Evolutionary conservation across 305 asterid species (phyloP), one percentile per base, ranked within the genome.

Genomic region (Plantago rigida): DNA sequence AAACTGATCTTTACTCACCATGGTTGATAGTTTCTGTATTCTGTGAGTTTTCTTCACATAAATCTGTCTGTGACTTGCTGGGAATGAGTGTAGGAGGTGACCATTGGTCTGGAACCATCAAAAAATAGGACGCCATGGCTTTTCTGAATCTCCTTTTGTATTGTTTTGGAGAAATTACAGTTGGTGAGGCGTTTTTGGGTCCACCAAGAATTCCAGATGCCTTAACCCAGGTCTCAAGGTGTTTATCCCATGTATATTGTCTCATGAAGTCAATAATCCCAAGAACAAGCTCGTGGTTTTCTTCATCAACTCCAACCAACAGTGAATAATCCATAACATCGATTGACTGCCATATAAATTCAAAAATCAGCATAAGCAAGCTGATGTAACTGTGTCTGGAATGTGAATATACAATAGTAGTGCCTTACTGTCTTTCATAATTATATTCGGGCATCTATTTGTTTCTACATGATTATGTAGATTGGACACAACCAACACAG

Each of bases 251-350:
- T 9, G 94, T 85, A 57, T 86, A 83, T 44, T 86, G 91, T 68
- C 91, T 86, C 91, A 86, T 83, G 65, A 86, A 81, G 73, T 86
- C 91, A 5, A 86, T 86, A 54, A 83, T 86, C 46, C 94, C 94
- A 51, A 86, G 84, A 56, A 83, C 94, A 17, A 86, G 88, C 66
- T 86, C 91, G 26, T 86, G 82, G 65, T 78, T 83, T 70, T 83
- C 88, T 64, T 86, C 91, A 63, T 86, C 94, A 24, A 86, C 77
- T 55, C 91, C 94, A 24, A 83, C 94, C 60, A 86, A 71, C 9
- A 86, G 80, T 0, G 94, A 86, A 63, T 86, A 86, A 64, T 86
- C 94, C 94, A 86, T 86, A 53, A 86, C 94, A 58, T 83, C 89
- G 62, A 83, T 66, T 2, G 85, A 77, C 94, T 86, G 92, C 71